Evolutionary conservation across 768 basidiomycete genomes (phyloP).

Genomic region (Steccherinum ochraceum): DNA sequence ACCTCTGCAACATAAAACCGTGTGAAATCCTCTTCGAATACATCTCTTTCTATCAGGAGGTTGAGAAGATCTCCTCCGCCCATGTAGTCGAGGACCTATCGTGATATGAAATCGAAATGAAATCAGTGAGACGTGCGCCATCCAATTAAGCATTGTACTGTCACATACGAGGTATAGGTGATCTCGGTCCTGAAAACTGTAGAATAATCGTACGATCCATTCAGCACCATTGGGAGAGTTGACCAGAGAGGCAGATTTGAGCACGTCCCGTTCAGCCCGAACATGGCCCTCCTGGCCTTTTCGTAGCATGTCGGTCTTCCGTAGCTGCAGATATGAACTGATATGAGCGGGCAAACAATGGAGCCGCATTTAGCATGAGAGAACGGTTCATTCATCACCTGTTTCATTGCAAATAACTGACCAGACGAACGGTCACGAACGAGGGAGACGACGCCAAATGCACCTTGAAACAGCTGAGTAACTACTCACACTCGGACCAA

Average conservation of each 20-base stretch:
- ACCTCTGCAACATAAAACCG: constrained; percentile 96
- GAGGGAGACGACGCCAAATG: constrained; percentile 93
- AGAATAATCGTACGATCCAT: constrained; percentile 92
- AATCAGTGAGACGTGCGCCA: constrained; percentile 28
- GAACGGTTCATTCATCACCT: constrained; percentile 42
- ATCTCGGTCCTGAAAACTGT: constrained; percentile 94
- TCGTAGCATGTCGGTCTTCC: constrained; percentile 88
- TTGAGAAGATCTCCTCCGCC: constrained; percentile 95
- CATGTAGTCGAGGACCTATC: constrained; percentile 89
- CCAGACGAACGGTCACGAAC: constrained; percentile 79
- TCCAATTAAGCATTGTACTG: constrained; percentile 18
- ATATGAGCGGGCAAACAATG: constrained; percentile 13
- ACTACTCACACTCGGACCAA: neutral
- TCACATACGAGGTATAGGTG: constrained; percentile 83
- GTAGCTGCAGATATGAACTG: constrained; percentile 42
- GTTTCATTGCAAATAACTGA: constrained; percentile 92
- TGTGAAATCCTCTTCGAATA: constrained; percentile 87
- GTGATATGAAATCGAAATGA: constrained; percentile 54
- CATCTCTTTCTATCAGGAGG: constrained; percentile 86
- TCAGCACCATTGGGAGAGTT: constrained; percentile 70
- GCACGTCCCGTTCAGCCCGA: constrained; percentile 89
- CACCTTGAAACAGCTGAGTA: constrained; percentile 44
- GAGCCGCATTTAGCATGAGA: constrained; percentile 3
- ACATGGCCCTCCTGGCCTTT: constrained; percentile 98
- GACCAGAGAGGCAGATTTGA: constrained; percentile 83